Conservation (phyloP, 192 early-diverging fungal genomes). For the Pilaira anomala region DNA sequence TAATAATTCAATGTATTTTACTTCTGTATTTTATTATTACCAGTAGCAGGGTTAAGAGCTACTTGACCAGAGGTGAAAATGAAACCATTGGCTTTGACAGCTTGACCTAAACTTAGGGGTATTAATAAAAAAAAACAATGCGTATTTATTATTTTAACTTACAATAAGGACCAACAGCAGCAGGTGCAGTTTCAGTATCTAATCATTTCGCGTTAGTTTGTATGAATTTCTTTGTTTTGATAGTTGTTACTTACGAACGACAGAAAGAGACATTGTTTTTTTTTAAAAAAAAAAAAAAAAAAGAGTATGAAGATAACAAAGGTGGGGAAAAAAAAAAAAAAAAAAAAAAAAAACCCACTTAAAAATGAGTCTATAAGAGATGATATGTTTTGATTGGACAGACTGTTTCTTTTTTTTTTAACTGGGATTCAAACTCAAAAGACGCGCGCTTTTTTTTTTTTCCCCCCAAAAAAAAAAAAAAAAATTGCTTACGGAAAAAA, state of each 20-base stretch:
- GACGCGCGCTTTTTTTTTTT: no score
- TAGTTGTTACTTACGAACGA: slow-evolving; percentile 10
- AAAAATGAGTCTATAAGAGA: neutral
- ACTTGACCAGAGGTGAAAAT: slow-evolving; percentile 82
- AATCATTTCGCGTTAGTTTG: no score
- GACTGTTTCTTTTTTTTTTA: no score
- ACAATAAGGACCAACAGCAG: slow-evolving; percentile 77
- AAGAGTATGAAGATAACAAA: slow-evolving; percentile 1
- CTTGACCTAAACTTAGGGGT: slow-evolving; percentile 60
- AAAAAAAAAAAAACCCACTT: neutral
- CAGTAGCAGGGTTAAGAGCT: slow-evolving; percentile 70
- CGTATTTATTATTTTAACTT: slow-evolving; percentile 22
- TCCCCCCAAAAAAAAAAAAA: no score
- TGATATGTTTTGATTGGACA: no score
- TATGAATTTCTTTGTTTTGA: neutral
- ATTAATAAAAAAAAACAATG: slow-evolving; percentile 1
- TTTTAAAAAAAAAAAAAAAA: neutral
- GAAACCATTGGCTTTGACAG: slow-evolving; percentile 78
- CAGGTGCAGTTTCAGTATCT: slow-evolving; percentile 61
- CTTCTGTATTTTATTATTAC: slow-evolving; percentile 31
- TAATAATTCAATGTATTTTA: no score
- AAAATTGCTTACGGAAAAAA: no score
- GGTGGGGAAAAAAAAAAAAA: neutral
- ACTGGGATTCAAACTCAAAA: no score
- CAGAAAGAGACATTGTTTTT: slow-evolving; percentile 9